Evolutionary conservation across 257 asterid genomes (phyloP).

Genomic region (Solanum virginianum): DNA sequence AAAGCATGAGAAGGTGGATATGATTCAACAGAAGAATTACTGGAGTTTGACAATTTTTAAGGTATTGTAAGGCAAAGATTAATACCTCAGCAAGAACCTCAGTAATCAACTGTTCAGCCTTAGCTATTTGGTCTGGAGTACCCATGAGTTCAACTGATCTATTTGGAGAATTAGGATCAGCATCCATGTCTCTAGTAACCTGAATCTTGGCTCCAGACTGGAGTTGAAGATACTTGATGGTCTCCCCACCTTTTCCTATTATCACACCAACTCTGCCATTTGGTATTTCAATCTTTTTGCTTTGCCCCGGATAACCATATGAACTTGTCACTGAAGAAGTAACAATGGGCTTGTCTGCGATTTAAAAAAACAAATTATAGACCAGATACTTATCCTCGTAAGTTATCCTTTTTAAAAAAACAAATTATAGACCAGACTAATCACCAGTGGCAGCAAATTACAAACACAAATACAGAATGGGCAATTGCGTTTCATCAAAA

Average conservation of each 20-base stretch:
- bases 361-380: neutral
- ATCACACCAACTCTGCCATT: constrained; percentile 79
- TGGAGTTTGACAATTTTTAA: neutral
- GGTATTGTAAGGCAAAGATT: neutral
- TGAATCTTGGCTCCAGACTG: constrained; percentile 84
- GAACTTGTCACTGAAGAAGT: constrained; percentile 1
- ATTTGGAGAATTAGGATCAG: constrained; percentile 6
- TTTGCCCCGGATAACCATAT: constrained; percentile 11
- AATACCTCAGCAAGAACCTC: constrained; percentile 50
- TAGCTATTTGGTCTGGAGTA: constrained; percentile 13
- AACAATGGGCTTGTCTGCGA: neutral
- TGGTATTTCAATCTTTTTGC: constrained; percentile 27
- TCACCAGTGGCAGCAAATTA: neutral
- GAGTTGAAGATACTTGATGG: constrained; percentile 58
- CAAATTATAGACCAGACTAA: neutral
- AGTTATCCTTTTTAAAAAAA: neutral
- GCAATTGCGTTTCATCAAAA: neutral
- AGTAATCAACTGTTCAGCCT: constrained; percentile 13
- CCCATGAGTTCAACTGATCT: constrained; percentile 19
- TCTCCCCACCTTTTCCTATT: constrained; percentile 76
- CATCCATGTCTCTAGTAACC: constrained; percentile 29
- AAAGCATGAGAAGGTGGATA: neutral
- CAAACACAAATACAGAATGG: neutral
- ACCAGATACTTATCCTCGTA: too few species aligned
- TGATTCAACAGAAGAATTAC: neutral